Percentiles rank a stretch among this genome's conserved stretches.
Evolutionary conservation across 345 rosid genomes (phyloP).

Genomic region (Pistacia vera): DNA sequence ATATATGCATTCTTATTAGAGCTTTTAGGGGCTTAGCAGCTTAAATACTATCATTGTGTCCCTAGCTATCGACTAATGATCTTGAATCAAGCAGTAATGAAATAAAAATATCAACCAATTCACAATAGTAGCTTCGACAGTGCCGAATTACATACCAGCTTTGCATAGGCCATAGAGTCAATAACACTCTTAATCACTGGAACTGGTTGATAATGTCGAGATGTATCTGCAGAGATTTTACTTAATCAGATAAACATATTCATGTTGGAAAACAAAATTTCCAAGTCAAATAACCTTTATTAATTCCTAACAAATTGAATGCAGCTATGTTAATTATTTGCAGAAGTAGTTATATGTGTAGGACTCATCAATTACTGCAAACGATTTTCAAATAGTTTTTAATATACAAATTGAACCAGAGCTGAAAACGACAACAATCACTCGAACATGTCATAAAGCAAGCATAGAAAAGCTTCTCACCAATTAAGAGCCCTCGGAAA

Average conservation of each 20-base stretch:
- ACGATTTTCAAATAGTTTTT: neutral
- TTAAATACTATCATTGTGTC: neutral
- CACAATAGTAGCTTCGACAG: neutral
- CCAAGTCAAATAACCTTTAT: neutral
- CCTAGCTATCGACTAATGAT: too few species aligned
- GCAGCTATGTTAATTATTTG: neutral
- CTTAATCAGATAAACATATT: neutral
- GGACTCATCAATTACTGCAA: neutral
- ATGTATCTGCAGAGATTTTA: slow-evolving; percentile 56
- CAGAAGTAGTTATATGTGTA: neutral
- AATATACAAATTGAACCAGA: neutral
- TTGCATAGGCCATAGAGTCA: slow-evolving; percentile 70
- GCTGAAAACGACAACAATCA: neutral
- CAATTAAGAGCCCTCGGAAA: slow-evolving; percentile 73
- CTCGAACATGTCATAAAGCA: neutral
- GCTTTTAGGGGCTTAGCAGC: neutral
- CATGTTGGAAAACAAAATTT: neutral
- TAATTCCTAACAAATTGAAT: neutral
- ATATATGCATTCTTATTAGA: too few species aligned
- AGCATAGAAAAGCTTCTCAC: slow-evolving; percentile 30
- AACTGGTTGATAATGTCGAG: slow-evolving; percentile 73
- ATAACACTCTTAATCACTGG: slow-evolving; percentile 64
- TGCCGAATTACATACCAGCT: slow-evolving; percentile 47
- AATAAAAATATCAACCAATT: slow-evolving; percentile 2
- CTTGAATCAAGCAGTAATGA: too few species aligned